Conservation (phyloP, 164 flowering plant genomes). For the Dillenia suffruticosa region DNA sequence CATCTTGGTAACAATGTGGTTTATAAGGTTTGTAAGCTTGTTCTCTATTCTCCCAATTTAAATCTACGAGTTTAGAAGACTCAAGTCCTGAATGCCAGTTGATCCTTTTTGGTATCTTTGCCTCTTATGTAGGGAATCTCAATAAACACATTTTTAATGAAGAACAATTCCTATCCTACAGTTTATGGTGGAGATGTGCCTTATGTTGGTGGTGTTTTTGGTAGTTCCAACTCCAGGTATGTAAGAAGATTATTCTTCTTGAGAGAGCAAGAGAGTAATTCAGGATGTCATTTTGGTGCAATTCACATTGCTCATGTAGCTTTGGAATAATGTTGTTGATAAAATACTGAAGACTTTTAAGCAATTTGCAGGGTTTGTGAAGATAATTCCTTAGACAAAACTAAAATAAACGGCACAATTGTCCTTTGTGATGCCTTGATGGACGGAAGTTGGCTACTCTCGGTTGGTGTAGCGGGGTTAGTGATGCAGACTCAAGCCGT, state of each 20-base stretch:
- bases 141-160: slow-evolving; percentile 33
- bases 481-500: slow-evolving; percentile 18
- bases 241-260: neutral
- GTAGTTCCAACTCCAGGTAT: slow-evolving; percentile 25
- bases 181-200: slow-evolving; percentile 53
- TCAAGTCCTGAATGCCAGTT: no score
- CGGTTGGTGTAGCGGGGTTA: slow-evolving; percentile 37
- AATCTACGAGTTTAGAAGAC: neutral
- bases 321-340: no score
- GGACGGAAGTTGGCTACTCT: neutral
- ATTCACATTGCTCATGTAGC: no score
- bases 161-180: slow-evolving; percentile 21
- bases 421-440: slow-evolving; percentile 37
- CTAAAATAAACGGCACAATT: slow-evolving; percentile 39
- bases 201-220: slow-evolving; percentile 21
- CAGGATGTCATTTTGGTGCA: no score
- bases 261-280: no score
- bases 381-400: slow-evolving; percentile 20
- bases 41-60: no score
- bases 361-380: slow-evolving; percentile 29
- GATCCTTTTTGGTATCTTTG: neutral
- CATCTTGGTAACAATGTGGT: slow-evolving; percentile 26
- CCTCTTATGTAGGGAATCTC: slow-evolving; percentile 38
- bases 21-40: slow-evolving; percentile 31
- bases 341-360: no score